These are phyloP conservation scores for Aspergillus bombycis DNA, from an alignment of 2,329 filamentous ascomycete species.

Conservation along the genomic window DNA sequence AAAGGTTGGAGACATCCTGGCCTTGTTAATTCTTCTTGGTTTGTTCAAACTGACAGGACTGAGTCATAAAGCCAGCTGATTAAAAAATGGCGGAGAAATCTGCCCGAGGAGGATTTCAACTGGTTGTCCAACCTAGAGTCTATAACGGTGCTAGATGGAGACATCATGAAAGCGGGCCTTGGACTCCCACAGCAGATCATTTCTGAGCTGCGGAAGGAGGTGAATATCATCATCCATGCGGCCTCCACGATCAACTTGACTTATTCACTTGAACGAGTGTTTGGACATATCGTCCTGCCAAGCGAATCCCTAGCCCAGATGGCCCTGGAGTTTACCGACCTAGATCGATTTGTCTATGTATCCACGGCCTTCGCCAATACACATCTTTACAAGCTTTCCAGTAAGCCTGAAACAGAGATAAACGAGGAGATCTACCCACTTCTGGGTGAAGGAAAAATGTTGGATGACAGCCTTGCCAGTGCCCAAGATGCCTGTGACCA, in stretches of 20 bases:
- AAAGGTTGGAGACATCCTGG: conserved; percentile 7
- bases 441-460: neutral
- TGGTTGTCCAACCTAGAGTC: neutral
- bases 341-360: conserved; percentile 22
- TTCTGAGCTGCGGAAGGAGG: neutral
- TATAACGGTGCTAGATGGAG: conserved; percentile 17
- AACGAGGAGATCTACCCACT: conserved; percentile 19
- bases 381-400: conserved; percentile 10
- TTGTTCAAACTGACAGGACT: neutral
- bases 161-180: conserved; percentile 13
- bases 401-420: conserved; percentile 6
- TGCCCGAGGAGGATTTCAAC: neutral
- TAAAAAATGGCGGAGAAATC: neutral
- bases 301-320: conserved; percentile 11
- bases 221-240: conserved; percentile 20
- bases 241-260: conserved; percentile 18
- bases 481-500: neutral
- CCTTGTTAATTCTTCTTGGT: neutral
- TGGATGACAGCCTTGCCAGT: neutral
- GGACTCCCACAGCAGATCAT: conserved; percentile 5
- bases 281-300: conserved; percentile 7
- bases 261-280: neutral
- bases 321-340: neutral
- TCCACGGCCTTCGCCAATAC: conserved; percentile 22
- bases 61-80: neutral